Evolutionary conservation across 371 early-diverging fungal genomes (phyloP), one percentile per base, ranked within the genome.

Genomic region (Capillidium heterosporum): DNA sequence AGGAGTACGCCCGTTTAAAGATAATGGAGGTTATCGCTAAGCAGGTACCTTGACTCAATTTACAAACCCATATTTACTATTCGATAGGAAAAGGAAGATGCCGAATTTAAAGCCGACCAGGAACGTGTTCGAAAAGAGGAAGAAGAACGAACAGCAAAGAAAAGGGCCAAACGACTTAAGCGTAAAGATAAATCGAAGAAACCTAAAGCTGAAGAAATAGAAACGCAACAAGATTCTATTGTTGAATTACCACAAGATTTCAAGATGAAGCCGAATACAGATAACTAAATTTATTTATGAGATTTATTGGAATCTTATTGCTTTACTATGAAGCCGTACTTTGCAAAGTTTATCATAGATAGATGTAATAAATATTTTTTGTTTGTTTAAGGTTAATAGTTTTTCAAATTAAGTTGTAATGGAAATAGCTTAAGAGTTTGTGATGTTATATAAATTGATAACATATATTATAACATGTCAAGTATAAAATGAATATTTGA

Each of bases 1-100:
- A 91, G 60, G 95, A 95, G 64, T 81, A 86, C 63, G 75, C 81
- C 13, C 71, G 95, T 42, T 61, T 85, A 57, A 80, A 83, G 60
- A 60, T 69, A 7, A 80, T 94, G 78, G 88, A 91, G 19, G 78
- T 76, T 32, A 78, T 82, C 58, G 77, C 83, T 15, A 74, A 72
- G 40, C 72, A 84, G 71, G 91, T 89, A 62, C 50, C 39, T 43
- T 23, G 43, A 40, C 26, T 28, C 1, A 8, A 32, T 59, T 29
- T 41, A 51, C n/a, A 32, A 15, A 11, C 11, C 19, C 4, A 10
- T 27, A 44, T 15, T 27, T 27, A 19, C 11, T 31, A 27, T 31
- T 21, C 27, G 15, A 21, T 47, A 56, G 56, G 56, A 56, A 46
- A 11, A 40, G 15, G 42, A 56, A 31, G 19, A 46, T n/a, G 26